phyloP scores from a whole-genome alignment of 2,329 filamentous ascomycete species.

The Aspergillus flavus region DNA sequence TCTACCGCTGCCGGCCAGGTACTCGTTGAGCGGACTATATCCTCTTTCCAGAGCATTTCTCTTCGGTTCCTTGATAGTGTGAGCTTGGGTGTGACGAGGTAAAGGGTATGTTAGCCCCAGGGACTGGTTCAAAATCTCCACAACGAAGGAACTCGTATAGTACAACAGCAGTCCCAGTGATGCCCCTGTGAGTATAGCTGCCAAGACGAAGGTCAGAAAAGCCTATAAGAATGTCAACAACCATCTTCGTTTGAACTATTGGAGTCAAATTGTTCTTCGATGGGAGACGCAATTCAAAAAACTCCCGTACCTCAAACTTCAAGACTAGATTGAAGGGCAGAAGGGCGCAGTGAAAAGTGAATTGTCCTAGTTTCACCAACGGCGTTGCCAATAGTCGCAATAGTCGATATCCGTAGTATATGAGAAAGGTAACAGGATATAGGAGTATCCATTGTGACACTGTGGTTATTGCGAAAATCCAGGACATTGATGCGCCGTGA shows the following conservation, averaged over 20 bases:
- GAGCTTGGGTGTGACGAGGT: neutral
- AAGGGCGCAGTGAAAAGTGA: conserved; percentile 43
- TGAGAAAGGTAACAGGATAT: conserved; percentile 18
- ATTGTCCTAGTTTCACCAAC: conserved; percentile 51
- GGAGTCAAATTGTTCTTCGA: neutral
- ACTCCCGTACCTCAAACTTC: conserved; percentile 56
- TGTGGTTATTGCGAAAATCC: conserved; percentile 14
- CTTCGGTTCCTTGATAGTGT: neutral
- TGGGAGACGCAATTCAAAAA: neutral
- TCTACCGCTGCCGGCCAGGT: conserved; percentile 6
- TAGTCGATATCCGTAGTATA: conserved; percentile 25
- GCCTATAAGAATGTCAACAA: conserved; percentile 33
- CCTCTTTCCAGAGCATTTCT: neutral
- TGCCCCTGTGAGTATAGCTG: conserved; percentile 69
- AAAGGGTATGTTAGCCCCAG: conserved; percentile 36
- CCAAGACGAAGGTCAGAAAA: conserved; percentile 60
- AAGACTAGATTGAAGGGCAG: conserved; percentile 56
- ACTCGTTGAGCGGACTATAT: neutral
- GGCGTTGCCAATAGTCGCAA: conserved; percentile 48
- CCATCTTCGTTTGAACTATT: neutral
- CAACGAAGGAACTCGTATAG: conserved; percentile 58
- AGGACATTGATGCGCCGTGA: conserved; percentile 11
- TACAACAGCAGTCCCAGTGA: conserved; percentile 63
- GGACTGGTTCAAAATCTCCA: conserved; percentile 52
- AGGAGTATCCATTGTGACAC: conserved; percentile 11